These are phyloP conservation scores for Trichoderma aggressivum DNA, from an alignment of 2,329 filamentous ascomycete genomes.

Conservation along the genomic window DNA sequence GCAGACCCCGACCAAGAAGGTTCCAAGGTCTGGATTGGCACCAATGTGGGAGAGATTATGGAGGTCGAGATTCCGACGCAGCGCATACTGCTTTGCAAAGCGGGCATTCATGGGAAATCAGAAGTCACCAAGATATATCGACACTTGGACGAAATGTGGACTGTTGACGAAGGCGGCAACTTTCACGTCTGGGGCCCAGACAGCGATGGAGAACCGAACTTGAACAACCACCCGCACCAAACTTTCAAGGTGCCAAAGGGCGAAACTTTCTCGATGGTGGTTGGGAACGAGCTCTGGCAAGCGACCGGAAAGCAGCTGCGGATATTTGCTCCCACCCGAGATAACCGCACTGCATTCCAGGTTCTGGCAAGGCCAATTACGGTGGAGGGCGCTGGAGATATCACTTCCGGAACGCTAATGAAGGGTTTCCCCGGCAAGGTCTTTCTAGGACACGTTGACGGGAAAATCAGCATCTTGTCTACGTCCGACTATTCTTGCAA, in stretches of 20 bases:
- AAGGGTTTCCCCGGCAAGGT: constrained; percentile 73
- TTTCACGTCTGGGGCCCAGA: constrained; percentile 85
- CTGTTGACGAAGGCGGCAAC: constrained; percentile 83
- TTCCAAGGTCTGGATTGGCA: constrained; percentile 82
- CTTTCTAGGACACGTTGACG: constrained; percentile 89
- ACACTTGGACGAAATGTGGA: constrained; percentile 88
- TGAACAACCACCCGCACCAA: constrained; percentile 67
- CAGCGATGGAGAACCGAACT: constrained; percentile 64
- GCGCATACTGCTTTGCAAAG: constrained; percentile 64
- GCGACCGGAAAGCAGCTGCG: constrained; percentile 83
- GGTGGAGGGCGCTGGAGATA: constrained; percentile 73
- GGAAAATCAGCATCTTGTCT: constrained; percentile 92
- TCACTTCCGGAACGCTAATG: constrained; percentile 78
- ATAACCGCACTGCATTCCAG: constrained; percentile 69
- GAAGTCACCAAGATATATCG: constrained; percentile 84
- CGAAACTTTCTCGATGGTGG: constrained; percentile 83
- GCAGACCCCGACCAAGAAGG: constrained; percentile 76
- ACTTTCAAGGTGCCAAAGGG: constrained; percentile 75
- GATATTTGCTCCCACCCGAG: constrained; percentile 71
- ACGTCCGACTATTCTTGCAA: constrained; percentile 71
- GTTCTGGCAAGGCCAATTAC: constrained; percentile 68
- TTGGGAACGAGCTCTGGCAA: constrained; percentile 83
- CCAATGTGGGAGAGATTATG: constrained; percentile 79
- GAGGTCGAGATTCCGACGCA: constrained; percentile 81
- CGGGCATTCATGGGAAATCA: constrained; percentile 69